Evolutionary conservation across 305 asterid genomes (phyloP).

Genomic region (Fraxinus dipetala): DNA sequence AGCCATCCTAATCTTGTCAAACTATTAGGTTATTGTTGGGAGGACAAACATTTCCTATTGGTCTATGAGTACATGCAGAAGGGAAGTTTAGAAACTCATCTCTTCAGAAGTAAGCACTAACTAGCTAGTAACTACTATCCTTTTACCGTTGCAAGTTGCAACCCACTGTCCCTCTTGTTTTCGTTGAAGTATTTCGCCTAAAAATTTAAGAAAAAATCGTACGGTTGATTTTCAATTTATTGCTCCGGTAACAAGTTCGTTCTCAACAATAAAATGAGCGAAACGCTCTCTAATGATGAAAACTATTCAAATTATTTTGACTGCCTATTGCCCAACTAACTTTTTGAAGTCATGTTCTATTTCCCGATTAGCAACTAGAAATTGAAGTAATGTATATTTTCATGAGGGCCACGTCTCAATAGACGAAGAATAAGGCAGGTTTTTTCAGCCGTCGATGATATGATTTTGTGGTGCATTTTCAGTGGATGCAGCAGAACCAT

Average conservation of each 20-base stretch:
- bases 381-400: background rate
- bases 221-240: no score
- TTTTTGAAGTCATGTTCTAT: no score
- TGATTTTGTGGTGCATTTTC: background rate
- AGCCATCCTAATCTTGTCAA: slow-evolving; percentile 48
- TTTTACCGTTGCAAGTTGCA: background rate
- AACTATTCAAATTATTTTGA: no score
- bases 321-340: background rate
- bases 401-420: background rate
- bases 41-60: slow-evolving; percentile 32
- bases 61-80: slow-evolving; percentile 47
- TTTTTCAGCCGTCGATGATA: background rate
- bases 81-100: slow-evolving; percentile 48
- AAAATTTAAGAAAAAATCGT: no score
- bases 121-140: no score
- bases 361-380: background rate
- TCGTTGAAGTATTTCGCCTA: background rate
- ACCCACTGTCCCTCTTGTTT: background rate
- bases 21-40: slow-evolving; percentile 47
- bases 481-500: slow-evolving; percentile 33
- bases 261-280: no score
- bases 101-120: slow-evolving; percentile 35
- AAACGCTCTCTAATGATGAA: no score
- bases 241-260: no score
- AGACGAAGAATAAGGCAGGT: background rate